Evolutionary conservation across 1,284 basidiomycete genomes (phyloP).

Genomic region (Hortiboletus rubellus): DNA sequence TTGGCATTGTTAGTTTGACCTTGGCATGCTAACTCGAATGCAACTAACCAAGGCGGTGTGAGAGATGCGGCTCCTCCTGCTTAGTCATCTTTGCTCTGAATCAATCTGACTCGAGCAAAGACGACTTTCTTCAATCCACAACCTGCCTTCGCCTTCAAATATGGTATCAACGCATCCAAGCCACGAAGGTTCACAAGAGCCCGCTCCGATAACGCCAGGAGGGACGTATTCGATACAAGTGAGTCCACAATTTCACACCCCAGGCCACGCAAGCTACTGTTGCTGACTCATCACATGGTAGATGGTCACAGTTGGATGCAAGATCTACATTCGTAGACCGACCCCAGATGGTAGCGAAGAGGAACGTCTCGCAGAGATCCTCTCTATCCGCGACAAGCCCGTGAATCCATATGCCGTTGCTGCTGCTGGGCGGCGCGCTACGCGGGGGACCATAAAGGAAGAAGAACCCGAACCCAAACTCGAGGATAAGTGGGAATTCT

Average conservation of each 20-base stretch:
- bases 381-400: constrained; percentile 87
- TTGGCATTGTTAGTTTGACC: background rate
- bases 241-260: constrained; percentile 32
- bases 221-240: constrained; percentile 78
- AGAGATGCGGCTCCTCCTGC: background rate
- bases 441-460: constrained; percentile 38
- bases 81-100: constrained; percentile 24
- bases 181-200: constrained; percentile 50
- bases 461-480: constrained; percentile 53
- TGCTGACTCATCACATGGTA: constrained; percentile 42
- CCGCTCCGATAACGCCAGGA: constrained; percentile 66
- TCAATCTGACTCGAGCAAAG: constrained; percentile 3
- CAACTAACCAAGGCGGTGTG: too few relatives aligned
- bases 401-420: constrained; percentile 55
- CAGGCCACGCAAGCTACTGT: constrained; percentile 11
- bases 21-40: too few relatives aligned
- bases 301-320: constrained; percentile 90
- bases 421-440: constrained; percentile 37
- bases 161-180: constrained; percentile 36
- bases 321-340: constrained; percentile 86
- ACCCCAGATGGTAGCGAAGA: constrained; percentile 72
- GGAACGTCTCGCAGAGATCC: constrained; percentile 90
- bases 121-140: constrained; percentile 10
- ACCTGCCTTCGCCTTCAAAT: background rate
- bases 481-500: constrained; percentile 88